A percentile compares a stretch with the other conserved stretches of the same genome.
Conservation (phyloP, 2,329 filamentous ascomycete genomes). For the Pezicula neosporulosa region DNA sequence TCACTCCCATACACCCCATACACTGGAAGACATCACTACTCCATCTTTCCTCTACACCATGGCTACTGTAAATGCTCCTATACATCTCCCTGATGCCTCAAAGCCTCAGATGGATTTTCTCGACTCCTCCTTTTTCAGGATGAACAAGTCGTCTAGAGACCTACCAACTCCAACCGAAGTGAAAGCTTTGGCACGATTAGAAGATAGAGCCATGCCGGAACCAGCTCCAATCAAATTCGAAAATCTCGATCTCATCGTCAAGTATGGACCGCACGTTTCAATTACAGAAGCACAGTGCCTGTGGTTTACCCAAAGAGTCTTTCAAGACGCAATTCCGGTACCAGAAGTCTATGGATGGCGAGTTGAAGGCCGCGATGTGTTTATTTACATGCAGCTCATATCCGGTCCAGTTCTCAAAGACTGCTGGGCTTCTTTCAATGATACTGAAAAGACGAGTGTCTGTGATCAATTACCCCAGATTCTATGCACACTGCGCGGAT, state of each 20-base stretch:
- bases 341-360: constrained; percentile 34
- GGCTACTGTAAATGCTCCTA: no score
- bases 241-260: constrained; percentile 29
- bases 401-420: constrained; percentile 14
- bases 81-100: no score
- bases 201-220: no score
- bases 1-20: no score
- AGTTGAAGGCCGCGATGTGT: constrained; percentile 19
- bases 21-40: no score
- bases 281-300: constrained; percentile 29
- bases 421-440: constrained; percentile 10
- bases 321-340: constrained; percentile 27
- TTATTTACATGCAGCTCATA: constrained; percentile 25
- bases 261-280: constrained; percentile 24
- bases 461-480: no score
- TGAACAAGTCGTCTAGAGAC: no score
- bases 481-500: constrained; percentile 11
- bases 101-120: no score
- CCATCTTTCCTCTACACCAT: no score
- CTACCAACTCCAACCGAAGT: no score
- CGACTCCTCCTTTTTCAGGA: no score
- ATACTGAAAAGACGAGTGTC: constrained; percentile 7
- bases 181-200: no score
- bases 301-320: constrained; percentile 20
- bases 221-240: constrained; percentile 20